Base-by-base conservation (phyloP, 1,139 yeast species). In the Candida gigantensis region DNA sequence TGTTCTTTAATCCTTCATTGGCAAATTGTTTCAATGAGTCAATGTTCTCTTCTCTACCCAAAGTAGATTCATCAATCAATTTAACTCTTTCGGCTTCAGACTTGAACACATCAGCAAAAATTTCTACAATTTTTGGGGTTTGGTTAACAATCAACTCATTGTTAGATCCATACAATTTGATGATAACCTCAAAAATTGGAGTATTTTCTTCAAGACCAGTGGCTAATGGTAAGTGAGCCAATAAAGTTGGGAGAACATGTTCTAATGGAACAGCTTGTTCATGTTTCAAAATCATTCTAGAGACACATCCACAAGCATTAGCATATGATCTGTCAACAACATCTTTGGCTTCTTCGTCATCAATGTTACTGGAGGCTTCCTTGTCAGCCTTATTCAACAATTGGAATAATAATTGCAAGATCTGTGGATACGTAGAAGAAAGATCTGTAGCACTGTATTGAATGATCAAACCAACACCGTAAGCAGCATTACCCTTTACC, bases 231-330 rank as follows among this genome's bases (percentile, higher is more conserved):
- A 94, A 74, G 55, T 85, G 92, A 36, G 72, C 68, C 46, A 90
- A 69, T 52, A 94, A 71, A 27, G 84, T 85, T 30, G 89, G 88
- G 37, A 92, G 61, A 24, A 92, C 85, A 49, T 82, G 95, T 44
- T 76, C 79, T 52, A 89, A 66, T 43, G 97, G 97, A 47, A 92
- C 81, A 31, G 83, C 76, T 37, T 68, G 68, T 53, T 79, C 80
- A 58, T 85, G 77, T 58, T 84, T 83, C 60, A 86, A 69, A 14
- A 87, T 77, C 87, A 92, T 76, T 66, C 98, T 82, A 23, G 96
- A 89, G 43, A 90, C 95, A 75, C 98, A 92, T 32, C 99, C 99
- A 62, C 95, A 85, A 6, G 96, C 96, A 61, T 92, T 92, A 44
- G 97, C 96, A 51, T 81, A 79, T 10, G 95, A 81, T 65, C 97